Evolutionary conservation across 805 yeast species (phyloP).

Genomic region (Diddensiella santjacobensis): DNA sequence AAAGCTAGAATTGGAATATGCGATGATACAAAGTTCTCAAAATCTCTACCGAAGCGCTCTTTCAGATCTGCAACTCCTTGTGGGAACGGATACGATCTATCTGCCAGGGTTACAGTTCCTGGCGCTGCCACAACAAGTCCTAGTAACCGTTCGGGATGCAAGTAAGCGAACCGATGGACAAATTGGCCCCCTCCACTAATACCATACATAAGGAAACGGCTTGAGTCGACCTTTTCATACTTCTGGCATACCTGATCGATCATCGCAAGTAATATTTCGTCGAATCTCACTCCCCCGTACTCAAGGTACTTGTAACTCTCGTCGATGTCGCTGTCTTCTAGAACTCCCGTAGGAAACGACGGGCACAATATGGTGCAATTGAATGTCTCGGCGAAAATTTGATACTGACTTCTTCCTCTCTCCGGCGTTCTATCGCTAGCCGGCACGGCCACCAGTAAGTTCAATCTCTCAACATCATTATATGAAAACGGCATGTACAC

Average conservation of each 20-base stretch:
- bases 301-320: slow-evolving; percentile 13
- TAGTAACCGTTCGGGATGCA: slow-evolving; percentile 12
- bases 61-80: slow-evolving; percentile 4
- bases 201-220: slow-evolving; percentile 9
- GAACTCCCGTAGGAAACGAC: slow-evolving; percentile 11
- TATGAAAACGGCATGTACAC: slow-evolving; percentile 8
- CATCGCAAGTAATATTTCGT: slow-evolving; percentile 8
- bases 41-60: neutral
- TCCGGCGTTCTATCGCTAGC: slow-evolving; percentile 16
- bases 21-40: slow-evolving; percentile 20
- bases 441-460: slow-evolving; percentile 12
- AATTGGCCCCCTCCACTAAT: slow-evolving; percentile 17
- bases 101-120: slow-evolving; percentile 13
- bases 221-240: slow-evolving; percentile 5
- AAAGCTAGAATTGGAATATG: slow-evolving; percentile 1
- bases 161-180: slow-evolving; percentile 12
- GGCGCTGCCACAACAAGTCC: slow-evolving; percentile 13
- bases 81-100: slow-evolving; percentile 1
- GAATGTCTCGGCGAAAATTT: slow-evolving; percentile 12
- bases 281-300: slow-evolving; percentile 10
- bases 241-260: slow-evolving; percentile 5
- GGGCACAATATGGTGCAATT: slow-evolving; percentile 11
- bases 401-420: slow-evolving; percentile 4
- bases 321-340: slow-evolving; percentile 1
- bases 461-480: neutral